Conservation (phyloP, 2,329 filamentous ascomycete species). For the Aspergillus persii region DNA sequence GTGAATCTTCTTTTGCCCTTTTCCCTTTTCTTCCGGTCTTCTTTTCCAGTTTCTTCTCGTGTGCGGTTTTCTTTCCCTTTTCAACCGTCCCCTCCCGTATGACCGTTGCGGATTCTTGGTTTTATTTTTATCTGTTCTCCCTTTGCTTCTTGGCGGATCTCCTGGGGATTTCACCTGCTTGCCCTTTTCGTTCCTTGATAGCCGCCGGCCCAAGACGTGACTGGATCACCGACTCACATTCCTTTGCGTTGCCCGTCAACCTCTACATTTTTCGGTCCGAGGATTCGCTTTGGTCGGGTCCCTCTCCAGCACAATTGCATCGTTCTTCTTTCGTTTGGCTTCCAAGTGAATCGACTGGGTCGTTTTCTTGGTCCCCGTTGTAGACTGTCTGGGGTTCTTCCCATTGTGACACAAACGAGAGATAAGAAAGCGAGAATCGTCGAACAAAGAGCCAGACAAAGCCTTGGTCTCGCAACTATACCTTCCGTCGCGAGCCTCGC, state of each 20-base stretch:
- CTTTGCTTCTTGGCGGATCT: constrained; percentile 5
- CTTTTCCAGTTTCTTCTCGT: constrained; percentile 4
- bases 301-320: not conserved
- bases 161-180: not conserved
- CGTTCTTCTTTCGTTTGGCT: not conserved
- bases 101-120: not conserved
- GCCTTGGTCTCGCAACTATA: not conserved
- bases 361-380: not conserved
- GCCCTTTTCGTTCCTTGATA: not conserved
- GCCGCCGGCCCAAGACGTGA: constrained; percentile 14
- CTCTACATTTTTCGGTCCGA: not conserved
- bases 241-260: constrained; percentile 28
- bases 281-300: not conserved
- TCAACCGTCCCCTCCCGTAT: not conserved
- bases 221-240: constrained; percentile 28
- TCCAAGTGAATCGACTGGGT: not conserved
- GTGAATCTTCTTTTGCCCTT: not conserved
- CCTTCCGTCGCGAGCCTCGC: not conserved
- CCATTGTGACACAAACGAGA: not conserved
- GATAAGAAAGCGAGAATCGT: not conserved
- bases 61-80: constrained; percentile 9
- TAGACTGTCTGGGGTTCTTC: not conserved
- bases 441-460: not conserved
- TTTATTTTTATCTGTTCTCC: constrained; percentile 6
- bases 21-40: constrained; percentile 1